Conservation (phyloP, 176 grass and related monocot species). For the Cenchrus americanus region DNA sequence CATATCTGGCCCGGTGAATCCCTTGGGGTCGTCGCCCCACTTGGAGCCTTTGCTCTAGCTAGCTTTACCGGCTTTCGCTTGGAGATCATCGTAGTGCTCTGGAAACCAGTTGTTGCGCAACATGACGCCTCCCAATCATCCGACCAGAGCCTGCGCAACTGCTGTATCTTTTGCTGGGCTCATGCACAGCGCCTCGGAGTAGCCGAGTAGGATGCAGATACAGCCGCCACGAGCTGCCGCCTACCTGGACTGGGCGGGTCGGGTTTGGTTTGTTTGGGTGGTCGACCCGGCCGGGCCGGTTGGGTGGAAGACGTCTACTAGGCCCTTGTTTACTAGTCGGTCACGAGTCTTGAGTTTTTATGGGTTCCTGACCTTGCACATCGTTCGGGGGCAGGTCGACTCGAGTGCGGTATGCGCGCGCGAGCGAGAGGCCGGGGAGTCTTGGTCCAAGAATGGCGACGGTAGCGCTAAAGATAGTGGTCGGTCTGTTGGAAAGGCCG, state of each 20-base stretch:
- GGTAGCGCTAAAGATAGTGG: background rate
- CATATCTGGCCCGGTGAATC: slow-evolving; percentile 14
- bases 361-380: background rate
- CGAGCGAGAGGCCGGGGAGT: background rate
- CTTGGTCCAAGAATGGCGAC: slow-evolving; percentile 1
- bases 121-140: background rate
- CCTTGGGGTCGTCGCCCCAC: background rate
- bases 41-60: background rate
- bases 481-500: slow-evolving; percentile 30
- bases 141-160: background rate
- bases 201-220: background rate
- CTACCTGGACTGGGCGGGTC: background rate
- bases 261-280: background rate
- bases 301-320: background rate
- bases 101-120: slow-evolving; percentile 14
- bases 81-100: background rate
- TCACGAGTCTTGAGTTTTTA: background rate
- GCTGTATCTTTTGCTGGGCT: background rate
- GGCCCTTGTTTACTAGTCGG: too few species aligned
- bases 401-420: background rate
- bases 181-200: background rate
- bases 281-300: background rate
- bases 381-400: background rate
- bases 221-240: slow-evolving; percentile 21
- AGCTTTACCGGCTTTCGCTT: slow-evolving; percentile 25